These are phyloP conservation scores for Exophiala phaeomuriformis DNA, from an alignment of 2,329 filamentous ascomycete species.

Conservation along the genomic window DNA sequence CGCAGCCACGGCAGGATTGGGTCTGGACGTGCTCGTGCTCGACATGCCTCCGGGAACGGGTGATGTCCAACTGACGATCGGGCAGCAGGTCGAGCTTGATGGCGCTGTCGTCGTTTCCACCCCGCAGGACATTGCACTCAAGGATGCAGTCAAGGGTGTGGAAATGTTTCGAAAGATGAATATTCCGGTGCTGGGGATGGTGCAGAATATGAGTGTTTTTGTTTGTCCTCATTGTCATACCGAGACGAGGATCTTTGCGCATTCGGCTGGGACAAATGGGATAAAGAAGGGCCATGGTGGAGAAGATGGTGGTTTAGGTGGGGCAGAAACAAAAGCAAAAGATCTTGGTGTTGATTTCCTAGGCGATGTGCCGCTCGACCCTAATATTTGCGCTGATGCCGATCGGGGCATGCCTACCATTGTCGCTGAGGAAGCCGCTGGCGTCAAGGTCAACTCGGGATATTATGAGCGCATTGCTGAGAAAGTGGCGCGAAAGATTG, in stretches of 20 bases:
- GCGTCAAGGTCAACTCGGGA: constrained; percentile 56
- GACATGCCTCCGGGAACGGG: constrained; percentile 92
- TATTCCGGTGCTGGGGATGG: constrained; percentile 70
- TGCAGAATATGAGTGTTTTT: constrained; percentile 88
- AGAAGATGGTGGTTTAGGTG: constrained; percentile 43
- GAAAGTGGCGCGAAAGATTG: constrained; percentile 41
- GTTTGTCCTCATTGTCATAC: constrained; percentile 68
- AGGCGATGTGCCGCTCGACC: constrained; percentile 82
- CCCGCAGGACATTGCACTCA: constrained; percentile 84
- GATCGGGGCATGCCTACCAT: constrained; percentile 85
- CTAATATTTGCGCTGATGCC: constrained; percentile 77
- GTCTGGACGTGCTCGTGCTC: constrained; percentile 75
- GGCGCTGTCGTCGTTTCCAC: constrained; percentile 82
- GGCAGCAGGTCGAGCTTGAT: constrained; percentile 83
- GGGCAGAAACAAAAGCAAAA: constrained; percentile 61
- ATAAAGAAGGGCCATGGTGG: background rate
- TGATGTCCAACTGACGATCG: constrained; percentile 93
- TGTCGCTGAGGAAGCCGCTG: constrained; percentile 62
- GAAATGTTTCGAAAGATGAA: constrained; percentile 85
- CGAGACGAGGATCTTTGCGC: constrained; percentile 68
- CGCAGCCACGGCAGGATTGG: background rate
- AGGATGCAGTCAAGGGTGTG: constrained; percentile 85
- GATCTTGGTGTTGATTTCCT: constrained; percentile 71
- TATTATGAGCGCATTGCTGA: constrained; percentile 67
- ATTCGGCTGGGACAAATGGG: background rate